phyloP scores from a whole-genome alignment of 176 grass and related monocot genomes.

The Hyparrhenia diplandra region DNA sequence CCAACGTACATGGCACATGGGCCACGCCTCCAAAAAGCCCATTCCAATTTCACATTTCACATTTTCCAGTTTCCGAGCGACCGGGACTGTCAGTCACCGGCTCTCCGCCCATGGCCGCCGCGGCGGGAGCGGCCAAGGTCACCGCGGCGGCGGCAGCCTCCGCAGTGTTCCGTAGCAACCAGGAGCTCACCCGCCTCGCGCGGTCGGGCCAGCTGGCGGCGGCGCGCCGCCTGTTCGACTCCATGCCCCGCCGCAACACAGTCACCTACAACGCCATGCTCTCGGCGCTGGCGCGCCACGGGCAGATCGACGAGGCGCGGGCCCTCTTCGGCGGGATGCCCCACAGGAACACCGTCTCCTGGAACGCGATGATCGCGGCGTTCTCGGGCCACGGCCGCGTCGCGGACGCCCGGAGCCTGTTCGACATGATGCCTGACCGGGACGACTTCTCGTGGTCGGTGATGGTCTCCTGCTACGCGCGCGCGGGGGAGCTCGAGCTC shows the following conservation, averaged over 20 bases:
- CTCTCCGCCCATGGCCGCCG: constrained; percentile 12
- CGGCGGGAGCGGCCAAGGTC: neutral
- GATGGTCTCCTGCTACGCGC: constrained; percentile 52
- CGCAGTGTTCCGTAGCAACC: constrained; percentile 40
- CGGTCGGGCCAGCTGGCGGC: constrained; percentile 43
- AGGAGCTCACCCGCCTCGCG: constrained; percentile 48
- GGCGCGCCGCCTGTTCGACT: constrained; percentile 48
- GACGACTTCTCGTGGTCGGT: constrained; percentile 51
- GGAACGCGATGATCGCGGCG: constrained; percentile 55
- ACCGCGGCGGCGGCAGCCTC: neutral
- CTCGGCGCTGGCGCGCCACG: constrained; percentile 44
- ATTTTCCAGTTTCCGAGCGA: too few species aligned
- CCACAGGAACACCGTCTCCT: constrained; percentile 36
- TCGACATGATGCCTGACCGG: constrained; percentile 44
- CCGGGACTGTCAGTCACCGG: too few species aligned
- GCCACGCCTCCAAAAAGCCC: too few species aligned
- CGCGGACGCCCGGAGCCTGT: constrained; percentile 29
- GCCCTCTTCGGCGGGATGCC: constrained; percentile 47
- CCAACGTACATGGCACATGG: too few species aligned
- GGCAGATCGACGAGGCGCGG: constrained; percentile 30
- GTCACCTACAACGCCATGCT: constrained; percentile 64
- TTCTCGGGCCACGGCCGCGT: constrained; percentile 37
- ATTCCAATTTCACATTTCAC: too few species aligned
- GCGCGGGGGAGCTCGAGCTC: constrained; percentile 35
- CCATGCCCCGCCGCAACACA: constrained; percentile 50